Percentiles rank a stretch among this genome's conserved stretches.
phyloP scores from a whole-genome alignment of 148 eudicot species.

The Fagopyrum esculentum region DNA sequence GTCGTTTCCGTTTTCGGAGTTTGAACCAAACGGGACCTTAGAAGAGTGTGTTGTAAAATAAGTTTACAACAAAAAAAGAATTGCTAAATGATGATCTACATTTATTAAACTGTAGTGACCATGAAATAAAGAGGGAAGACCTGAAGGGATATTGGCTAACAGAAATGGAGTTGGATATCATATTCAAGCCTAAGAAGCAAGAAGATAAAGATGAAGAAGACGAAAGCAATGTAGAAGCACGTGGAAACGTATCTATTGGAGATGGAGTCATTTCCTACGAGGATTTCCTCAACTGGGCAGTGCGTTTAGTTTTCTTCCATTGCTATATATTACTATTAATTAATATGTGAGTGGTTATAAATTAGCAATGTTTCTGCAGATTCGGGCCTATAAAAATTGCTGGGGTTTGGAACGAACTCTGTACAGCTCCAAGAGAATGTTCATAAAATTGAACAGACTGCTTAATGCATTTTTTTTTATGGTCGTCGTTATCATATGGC shows the following conservation, averaged over 20 bases:
- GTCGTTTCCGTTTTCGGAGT: too few relatives aligned
- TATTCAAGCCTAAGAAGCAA: neutral
- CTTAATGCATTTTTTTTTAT: slow-evolving; percentile 25
- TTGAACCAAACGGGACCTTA: too few relatives aligned
- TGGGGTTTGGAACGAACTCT: slow-evolving; percentile 3
- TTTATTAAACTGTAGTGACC: neutral
- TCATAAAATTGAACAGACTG: slow-evolving; percentile 28
- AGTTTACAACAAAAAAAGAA: too few relatives aligned
- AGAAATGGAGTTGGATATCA: neutral
- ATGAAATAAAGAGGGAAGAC: neutral
- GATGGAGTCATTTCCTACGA: neutral
- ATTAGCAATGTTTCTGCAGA: neutral
- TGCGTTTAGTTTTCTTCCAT: neutral
- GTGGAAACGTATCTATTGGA: neutral
- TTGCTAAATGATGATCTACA: too few relatives aligned
- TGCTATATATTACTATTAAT: neutral
- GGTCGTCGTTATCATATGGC: slow-evolving; percentile 30
- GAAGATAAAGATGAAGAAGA: neutral
- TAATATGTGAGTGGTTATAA: too few relatives aligned
- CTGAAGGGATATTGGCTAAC: neutral
- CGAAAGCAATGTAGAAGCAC: neutral
- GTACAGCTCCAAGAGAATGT: neutral
- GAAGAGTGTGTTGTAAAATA: too few relatives aligned
- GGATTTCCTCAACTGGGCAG: slow-evolving; percentile 4
- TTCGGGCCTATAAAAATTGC: slow-evolving; percentile 7